These are phyloP conservation scores for Theobroma grandiflorum DNA, from an alignment of 441 rosid species.

Conservation along the genomic window DNA sequence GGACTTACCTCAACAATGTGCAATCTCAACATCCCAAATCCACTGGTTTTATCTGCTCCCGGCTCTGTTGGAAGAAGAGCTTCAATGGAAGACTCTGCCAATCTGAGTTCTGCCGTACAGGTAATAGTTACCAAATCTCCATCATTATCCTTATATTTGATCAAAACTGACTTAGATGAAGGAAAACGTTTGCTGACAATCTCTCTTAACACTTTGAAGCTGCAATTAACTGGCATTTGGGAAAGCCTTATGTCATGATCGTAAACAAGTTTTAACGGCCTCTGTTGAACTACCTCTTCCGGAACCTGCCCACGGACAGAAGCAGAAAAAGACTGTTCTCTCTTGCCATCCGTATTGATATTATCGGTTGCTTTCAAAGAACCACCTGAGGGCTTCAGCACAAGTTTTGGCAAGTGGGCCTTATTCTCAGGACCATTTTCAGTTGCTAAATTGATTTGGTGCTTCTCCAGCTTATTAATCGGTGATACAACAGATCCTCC, in stretches of 20 bases:
- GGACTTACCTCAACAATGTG: slow-evolving; percentile 88
- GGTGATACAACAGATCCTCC: slow-evolving; percentile 47
- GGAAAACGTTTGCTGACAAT: slow-evolving; percentile 79
- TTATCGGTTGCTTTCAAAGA: slow-evolving; percentile 51
- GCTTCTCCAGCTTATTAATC: slow-evolving; percentile 55
- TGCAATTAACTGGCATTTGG: slow-evolving; percentile 84
- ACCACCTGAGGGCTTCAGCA: slow-evolving; percentile 59
- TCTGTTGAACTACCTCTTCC: slow-evolving; percentile 54
- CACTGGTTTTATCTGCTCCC: slow-evolving; percentile 53
- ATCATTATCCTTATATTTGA: slow-evolving; percentile 84
- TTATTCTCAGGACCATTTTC: slow-evolving; percentile 68
- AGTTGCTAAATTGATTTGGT: slow-evolving; percentile 35
- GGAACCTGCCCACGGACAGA: slow-evolving; percentile 32
- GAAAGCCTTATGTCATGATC: slow-evolving; percentile 90
- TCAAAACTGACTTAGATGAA: slow-evolving; percentile 80
- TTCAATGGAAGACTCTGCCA: slow-evolving; percentile 77
- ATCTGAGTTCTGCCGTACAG: slow-evolving; percentile 70
- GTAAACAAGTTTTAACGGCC: slow-evolving; percentile 88
- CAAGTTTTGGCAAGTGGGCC: slow-evolving; percentile 55
- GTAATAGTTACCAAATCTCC: slow-evolving; percentile 96
- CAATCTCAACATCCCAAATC: slow-evolving; percentile 75
- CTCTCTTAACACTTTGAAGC: slow-evolving; percentile 80
- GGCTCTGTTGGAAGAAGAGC: slow-evolving; percentile 55
- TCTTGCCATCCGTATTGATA: slow-evolving; percentile 37
- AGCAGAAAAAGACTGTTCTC: slow-evolving; percentile 41